A percentile compares a stretch with the other conserved stretches of the same genome.
Conservation (phyloP, 805 yeast genomes). For the Lipomyces yamanashiensis region DNA sequence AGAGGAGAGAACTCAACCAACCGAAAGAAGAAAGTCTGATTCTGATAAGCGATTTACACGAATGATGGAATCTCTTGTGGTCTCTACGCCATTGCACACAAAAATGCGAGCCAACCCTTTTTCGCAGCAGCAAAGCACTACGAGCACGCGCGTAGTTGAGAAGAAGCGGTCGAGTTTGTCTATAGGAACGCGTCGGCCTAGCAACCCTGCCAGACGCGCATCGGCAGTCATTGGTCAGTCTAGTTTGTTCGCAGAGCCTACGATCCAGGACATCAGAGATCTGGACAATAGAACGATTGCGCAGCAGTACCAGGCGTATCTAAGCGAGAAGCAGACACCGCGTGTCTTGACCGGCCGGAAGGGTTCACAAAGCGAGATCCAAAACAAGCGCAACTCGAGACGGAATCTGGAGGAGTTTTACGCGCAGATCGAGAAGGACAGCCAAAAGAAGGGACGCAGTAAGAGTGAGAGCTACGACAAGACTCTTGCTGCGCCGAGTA, state of each 20-base stretch:
- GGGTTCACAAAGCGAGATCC: not conserved
- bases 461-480: not conserved
- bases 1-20: not conserved
- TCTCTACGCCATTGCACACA: no score
- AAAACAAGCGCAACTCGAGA: not conserved
- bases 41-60: no score
- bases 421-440: not conserved
- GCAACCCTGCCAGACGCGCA: not conserved
- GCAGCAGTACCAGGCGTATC: constrained; percentile 2
- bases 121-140: not conserved
- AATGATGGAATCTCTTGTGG: no score
- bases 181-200: not conserved
- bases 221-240: not conserved
- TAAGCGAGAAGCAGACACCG: not conserved
- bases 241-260: not conserved
- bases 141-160: not conserved
- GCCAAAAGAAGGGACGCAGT: not conserved
- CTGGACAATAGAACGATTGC: constrained; percentile 8
- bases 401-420: not conserved
- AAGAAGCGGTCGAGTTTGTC: not conserved
- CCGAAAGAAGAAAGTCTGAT: no score
- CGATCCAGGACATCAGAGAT: constrained; percentile 8
- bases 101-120: not conserved
- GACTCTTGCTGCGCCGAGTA: not conserved
- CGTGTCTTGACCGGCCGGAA: not conserved